Conservation (phyloP, 2,329 filamentous ascomycete species). For the Phialophora tarda region DNA sequence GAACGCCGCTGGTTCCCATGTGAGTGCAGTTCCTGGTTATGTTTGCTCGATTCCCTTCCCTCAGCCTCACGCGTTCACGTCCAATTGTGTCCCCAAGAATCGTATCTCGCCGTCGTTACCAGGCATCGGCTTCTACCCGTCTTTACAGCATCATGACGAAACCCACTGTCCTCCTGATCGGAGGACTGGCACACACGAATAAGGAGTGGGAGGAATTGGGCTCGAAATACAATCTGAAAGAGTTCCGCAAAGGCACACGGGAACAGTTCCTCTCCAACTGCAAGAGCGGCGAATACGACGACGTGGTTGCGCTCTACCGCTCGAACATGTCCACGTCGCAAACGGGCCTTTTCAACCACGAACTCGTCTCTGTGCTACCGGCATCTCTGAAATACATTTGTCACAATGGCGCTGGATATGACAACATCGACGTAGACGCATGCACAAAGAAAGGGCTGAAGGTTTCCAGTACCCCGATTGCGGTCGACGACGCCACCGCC, state of each 20-base stretch:
- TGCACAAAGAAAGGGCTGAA: conserved; percentile 55
- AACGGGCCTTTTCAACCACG: conserved; percentile 56
- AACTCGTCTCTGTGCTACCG: conserved; percentile 55
- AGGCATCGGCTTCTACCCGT: not conserved
- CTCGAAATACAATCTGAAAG: conserved; percentile 52
- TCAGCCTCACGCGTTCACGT: not conserved
- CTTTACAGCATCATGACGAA: conserved; percentile 35
- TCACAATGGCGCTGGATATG: conserved; percentile 65
- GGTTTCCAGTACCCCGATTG: conserved; percentile 54
- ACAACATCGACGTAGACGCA: conserved; percentile 63
- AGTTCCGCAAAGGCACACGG: conserved; percentile 60
- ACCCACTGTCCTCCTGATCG: conserved; percentile 52
- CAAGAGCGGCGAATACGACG: conserved; percentile 60
- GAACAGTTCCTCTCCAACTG: conserved; percentile 62
- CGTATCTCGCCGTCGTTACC: not conserved
- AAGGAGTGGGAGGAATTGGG: conserved; percentile 52
- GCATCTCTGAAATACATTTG: conserved; percentile 56
- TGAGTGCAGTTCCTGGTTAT: conserved; percentile 6
- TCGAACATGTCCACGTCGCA: conserved; percentile 62
- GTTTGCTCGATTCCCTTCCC: conserved; percentile 8
- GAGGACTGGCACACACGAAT: conserved; percentile 50
- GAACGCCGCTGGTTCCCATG: not conserved
- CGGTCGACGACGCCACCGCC: conserved; percentile 55
- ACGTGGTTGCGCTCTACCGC: conserved; percentile 63
- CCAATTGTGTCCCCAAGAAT: not conserved